Evolutionary conservation across 495 filamentous ascomycete genomes (phyloP).

Genomic region (Aspergillus asperescens): DNA sequence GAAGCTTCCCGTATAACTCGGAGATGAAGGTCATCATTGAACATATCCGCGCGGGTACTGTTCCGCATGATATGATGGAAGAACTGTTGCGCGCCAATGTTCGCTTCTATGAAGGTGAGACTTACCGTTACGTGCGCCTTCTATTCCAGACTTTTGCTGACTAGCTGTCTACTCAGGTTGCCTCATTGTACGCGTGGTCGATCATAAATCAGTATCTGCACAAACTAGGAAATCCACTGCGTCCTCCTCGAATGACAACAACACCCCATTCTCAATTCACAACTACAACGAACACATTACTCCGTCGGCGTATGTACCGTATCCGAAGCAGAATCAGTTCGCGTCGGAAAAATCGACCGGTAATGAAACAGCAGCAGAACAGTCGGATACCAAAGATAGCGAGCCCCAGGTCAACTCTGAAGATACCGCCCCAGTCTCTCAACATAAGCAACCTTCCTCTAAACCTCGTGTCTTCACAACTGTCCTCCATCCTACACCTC

Average conservation of each 20-base stretch:
- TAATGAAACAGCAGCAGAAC: constrained; percentile 25
- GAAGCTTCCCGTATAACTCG: constrained; percentile 82
- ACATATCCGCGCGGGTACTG: constrained; percentile 60
- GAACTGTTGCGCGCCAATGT: constrained; percentile 61
- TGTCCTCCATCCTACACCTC: constrained; percentile 79
- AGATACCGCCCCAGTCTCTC: constrained; percentile 37
- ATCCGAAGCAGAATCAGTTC: constrained; percentile 57
- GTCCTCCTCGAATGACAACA: constrained; percentile 51
- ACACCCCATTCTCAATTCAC: constrained; percentile 77
- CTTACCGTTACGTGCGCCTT: neutral
- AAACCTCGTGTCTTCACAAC: constrained; percentile 67
- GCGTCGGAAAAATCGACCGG: constrained; percentile 33
- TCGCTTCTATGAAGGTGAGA: constrained; percentile 81
- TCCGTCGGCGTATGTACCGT: constrained; percentile 80
- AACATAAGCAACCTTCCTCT: constrained; percentile 42
- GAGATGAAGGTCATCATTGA: constrained; percentile 82
- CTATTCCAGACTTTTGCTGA: constrained; percentile 2
- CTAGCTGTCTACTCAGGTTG: constrained; percentile 51
- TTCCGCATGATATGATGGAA: constrained; percentile 71
- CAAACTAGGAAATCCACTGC: constrained; percentile 49
- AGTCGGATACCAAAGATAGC: constrained; percentile 22
- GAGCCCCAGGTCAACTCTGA: constrained; percentile 42
- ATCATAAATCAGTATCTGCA: constrained; percentile 66
- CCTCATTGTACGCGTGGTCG: constrained; percentile 85
- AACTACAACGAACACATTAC: constrained; percentile 84